Evolutionary conservation across 768 basidiomycete species (phyloP), one percentile per base, ranked within the genome.

Genomic region (Podaxis sp.): DNA sequence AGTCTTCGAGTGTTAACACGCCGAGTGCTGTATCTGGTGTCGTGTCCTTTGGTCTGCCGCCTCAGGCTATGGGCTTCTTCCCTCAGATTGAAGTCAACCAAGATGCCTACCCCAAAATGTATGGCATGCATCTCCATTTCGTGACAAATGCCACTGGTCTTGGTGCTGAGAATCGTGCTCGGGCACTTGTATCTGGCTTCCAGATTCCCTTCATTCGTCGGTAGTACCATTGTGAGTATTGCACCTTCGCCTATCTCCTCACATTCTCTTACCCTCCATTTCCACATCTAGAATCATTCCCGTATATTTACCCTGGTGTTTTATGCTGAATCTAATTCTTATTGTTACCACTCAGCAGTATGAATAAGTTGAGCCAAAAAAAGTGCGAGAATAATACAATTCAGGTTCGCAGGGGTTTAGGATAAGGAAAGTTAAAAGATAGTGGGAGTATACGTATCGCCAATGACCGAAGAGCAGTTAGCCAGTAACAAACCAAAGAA

Each of bases 31-130:
- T 93, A 1, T 83, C 90, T 0, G 96, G 97, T 56, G 93, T 96
- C 19, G 92, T 98, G 56, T 86, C 88, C 2, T 89, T 99, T 68
- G 96, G 96, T 53, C 80, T 99, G 2, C 86, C 90, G 0, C 87
- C 93, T 0, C 76, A 80, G 3, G 94, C 96, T 0, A 89, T 99
- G 84, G 87, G 83, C 6, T 82, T 96, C 68, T 99, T 98, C 80
- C 96, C 96, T 1, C 93, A 96, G 77, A 90, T 99, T 61, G 96
- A 99, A 77, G 89, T 95, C 74, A 97, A 97, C 73, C 75, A 90
- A 48, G 96, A 98, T 70, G 77, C 91, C 30, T 99, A 98, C 72
- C 93, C 95, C 4, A 85, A 84, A 66, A 72, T 85, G 52, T 89
- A 89, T 69, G 96, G 96, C 19, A 93, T 99, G 85, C 92, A 98